A percentile compares a stretch with the other conserved stretches of the same genome.
Conservation (phyloP, 1,284 basidiomycete genomes). For the Porodaedalea pini region DNA sequence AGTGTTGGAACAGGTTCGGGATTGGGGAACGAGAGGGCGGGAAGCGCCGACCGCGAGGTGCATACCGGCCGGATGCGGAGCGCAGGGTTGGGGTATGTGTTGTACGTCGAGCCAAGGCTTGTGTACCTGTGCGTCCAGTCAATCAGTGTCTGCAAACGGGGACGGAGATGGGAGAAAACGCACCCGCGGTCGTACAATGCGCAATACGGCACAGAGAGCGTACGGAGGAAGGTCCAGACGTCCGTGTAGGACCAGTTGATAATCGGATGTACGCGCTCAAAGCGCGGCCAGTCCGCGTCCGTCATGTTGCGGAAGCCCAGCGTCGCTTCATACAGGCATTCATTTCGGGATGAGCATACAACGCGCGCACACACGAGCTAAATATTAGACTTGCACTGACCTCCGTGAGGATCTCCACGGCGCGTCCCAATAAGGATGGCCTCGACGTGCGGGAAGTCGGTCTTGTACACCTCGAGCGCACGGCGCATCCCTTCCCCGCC, state of each 20-base stretch:
- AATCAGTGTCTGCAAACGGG: not conserved
- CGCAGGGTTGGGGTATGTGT: conserved; percentile 90
- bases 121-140: conserved; percentile 68
- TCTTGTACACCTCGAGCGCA: conserved; percentile 77
- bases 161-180: conserved; percentile 25
- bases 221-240: conserved; percentile 85
- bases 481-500: conserved; percentile 80
- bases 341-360: not conserved
- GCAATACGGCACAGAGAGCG: conserved; percentile 82
- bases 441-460: conserved; percentile 56
- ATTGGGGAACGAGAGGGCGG: conserved; percentile 20
- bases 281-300: conserved; percentile 84
- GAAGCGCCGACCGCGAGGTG: conserved; percentile 3
- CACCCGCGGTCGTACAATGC: conserved; percentile 88
- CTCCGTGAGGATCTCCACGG: conserved; percentile 87
- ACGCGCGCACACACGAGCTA: not conserved
- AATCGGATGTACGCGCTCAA: conserved; percentile 92
- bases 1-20: not conserved
- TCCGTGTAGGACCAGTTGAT: conserved; percentile 92
- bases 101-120: conserved; percentile 91
- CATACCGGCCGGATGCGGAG: conserved; percentile 44
- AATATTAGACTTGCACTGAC: conserved; percentile 43
- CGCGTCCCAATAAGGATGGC: conserved; percentile 91
- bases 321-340: conserved; percentile 44
- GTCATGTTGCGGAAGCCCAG: conserved; percentile 75